Evolutionary conservation across 78 protist species (phyloP).

Genomic region (Protostelium mycophagum): DNA sequence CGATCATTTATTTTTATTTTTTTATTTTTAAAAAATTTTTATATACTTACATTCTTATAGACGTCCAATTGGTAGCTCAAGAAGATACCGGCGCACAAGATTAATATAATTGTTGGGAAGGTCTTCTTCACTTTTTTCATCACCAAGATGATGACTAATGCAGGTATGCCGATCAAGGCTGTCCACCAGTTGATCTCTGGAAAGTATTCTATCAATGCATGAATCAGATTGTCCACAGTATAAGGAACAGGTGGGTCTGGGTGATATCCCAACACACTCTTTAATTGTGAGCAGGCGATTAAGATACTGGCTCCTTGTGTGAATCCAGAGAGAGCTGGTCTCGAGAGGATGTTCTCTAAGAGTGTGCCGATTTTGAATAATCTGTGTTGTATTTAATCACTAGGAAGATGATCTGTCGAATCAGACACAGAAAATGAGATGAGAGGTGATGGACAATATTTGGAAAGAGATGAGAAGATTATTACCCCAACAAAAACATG

Average conservation of each 20-base stretch:
- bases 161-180: conserved; percentile 12
- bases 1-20: conserved; percentile 4
- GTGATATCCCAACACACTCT: neutral
- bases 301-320: neutral
- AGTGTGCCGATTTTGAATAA: neutral
- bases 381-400: too few relatives aligned
- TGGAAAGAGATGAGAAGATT: neutral
- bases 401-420: neutral
- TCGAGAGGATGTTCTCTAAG: neutral
- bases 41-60: conserved; percentile 1
- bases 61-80: neutral
- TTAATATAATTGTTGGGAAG: conserved; percentile 14
- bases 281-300: neutral
- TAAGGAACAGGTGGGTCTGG: neutral
- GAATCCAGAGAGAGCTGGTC: neutral
- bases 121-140: conserved; percentile 32
- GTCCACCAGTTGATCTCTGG: conserved; percentile 21
- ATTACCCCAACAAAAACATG: neutral
- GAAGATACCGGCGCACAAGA: neutral
- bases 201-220: neutral
- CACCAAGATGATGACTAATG: conserved; percentile 13
- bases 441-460: too few relatives aligned
- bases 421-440: neutral
- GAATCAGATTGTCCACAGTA: neutral
- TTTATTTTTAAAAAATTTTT: neutral